Evolutionary conservation across 2,329 filamentous ascomycete species (phyloP).

Genomic region (Zymoseptoria pseudotritici): DNA sequence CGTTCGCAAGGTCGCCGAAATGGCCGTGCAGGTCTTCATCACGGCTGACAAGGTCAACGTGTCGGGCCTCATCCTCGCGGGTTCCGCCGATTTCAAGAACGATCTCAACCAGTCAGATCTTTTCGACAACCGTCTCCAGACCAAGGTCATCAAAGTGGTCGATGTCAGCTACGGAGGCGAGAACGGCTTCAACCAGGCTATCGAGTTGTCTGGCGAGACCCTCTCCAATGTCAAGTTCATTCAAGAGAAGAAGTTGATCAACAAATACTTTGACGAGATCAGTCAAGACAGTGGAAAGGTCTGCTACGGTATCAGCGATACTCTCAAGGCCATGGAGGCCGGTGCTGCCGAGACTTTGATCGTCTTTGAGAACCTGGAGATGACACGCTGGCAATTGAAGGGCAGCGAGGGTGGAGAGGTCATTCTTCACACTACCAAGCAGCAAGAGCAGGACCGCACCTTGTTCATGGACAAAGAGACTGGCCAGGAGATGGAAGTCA

Average conservation of each 20-base stretch:
- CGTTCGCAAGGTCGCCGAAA: conserved; percentile 94
- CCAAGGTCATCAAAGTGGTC: conserved; percentile 98
- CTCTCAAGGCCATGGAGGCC: conserved; percentile 89
- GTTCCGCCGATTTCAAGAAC: conserved; percentile 99
- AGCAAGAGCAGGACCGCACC: conserved; percentile 69
- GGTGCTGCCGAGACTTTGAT: conserved; percentile 92
- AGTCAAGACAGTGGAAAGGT: conserved; percentile 94
- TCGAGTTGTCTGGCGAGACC: conserved; percentile 89
- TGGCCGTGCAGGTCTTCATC: conserved; percentile 98
- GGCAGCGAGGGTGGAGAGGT: conserved; percentile 63
- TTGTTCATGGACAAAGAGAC: conserved; percentile 94
- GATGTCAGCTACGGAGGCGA: conserved; percentile 98
- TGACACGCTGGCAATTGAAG: conserved; percentile 87
- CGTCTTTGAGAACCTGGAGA: conserved; percentile 93
- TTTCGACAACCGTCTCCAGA: conserved; percentile 84
- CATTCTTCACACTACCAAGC: conserved; percentile 81
- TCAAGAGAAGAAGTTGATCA: conserved; percentile 99
- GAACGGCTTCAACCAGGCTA: conserved; percentile 99
- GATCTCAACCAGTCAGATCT: conserved; percentile 95
- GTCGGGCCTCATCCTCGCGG: conserved; percentile 86
- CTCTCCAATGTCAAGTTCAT: conserved; percentile 99
- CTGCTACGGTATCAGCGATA: conserved; percentile 97
- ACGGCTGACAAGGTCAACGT: conserved; percentile 98
- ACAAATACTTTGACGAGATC: conserved; percentile 98
- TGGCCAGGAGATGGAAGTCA: conserved; percentile 93